Percentiles rank a stretch among this genome's conserved stretches.
Evolutionary conservation across 108 stramenopile species (phyloP).

Genomic region (Nitzschia palea): DNA sequence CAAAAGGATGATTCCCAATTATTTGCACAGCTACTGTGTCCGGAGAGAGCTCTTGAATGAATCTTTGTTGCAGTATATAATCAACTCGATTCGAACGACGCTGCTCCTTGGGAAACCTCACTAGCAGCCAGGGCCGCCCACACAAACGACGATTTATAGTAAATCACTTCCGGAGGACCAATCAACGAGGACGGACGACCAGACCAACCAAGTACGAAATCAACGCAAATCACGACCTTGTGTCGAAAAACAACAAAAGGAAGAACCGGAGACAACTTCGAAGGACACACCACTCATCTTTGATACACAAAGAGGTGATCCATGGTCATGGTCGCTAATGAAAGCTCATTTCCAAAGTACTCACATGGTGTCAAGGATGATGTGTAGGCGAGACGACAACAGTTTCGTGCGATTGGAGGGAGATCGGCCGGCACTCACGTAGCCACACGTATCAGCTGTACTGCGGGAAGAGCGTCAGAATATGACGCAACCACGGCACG

Average conservation of each 20-base stretch:
- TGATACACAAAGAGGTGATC: background rate
- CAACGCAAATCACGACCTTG: background rate
- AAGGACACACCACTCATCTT: background rate
- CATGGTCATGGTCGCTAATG: background rate
- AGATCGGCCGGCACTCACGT: conserved; percentile 1
- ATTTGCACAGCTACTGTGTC: too few relatives aligned
- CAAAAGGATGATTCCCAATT: background rate
- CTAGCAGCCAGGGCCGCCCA: too few relatives aligned
- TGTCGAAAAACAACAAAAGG: background rate
- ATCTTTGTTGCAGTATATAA: too few relatives aligned
- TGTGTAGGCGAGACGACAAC: conserved; percentile 4
- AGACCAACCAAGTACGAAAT: background rate
- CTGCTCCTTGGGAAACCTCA: too few relatives aligned
- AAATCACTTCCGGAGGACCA: background rate
- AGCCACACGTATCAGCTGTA: background rate
- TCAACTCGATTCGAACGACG: too few relatives aligned
- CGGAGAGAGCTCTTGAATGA: too few relatives aligned
- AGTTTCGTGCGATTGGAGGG: conserved; percentile 10
- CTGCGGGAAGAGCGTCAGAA: conserved; percentile 1
- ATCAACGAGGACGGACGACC: background rate
- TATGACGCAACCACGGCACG: conserved; percentile 8
- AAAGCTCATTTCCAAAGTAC: background rate
- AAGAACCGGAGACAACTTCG: background rate
- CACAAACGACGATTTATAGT: too few relatives aligned
- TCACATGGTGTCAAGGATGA: conserved; percentile 2